phyloP scores from a whole-genome alignment of 2,329 filamentous ascomycete species.

The Colletotrichum echinochloae region DNA sequence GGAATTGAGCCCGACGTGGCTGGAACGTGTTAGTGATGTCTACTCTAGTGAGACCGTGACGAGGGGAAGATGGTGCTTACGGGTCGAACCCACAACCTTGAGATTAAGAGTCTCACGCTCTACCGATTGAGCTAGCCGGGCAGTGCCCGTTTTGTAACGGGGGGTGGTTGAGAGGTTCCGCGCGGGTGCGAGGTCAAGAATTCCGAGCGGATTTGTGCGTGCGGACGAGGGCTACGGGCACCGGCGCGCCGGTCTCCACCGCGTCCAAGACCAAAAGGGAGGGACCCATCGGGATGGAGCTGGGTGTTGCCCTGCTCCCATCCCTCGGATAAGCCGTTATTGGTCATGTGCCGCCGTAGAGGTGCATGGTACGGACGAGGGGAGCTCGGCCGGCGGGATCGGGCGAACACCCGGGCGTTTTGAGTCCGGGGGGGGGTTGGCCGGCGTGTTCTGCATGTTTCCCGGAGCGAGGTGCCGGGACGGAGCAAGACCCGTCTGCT shows the following conservation, averaged over 20 bases:
- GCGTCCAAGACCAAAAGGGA: slow-evolving; percentile 15
- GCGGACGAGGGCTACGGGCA: slow-evolving; percentile 24
- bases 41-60: rapidly evolving
- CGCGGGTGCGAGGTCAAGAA: neutral
- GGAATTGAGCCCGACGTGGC: slow-evolving; percentile 39
- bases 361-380: neutral
- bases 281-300: slow-evolving; percentile 21
- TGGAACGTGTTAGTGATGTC: slow-evolving; percentile 15
- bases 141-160: slow-evolving; percentile 40
- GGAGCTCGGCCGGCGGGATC: neutral
- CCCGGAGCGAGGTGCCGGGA: neutral
- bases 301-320: no score
- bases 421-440: no score
- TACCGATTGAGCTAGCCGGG: slow-evolving; percentile 77
- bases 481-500: neutral
- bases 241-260: slow-evolving; percentile 17
- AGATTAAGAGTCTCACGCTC: slow-evolving; percentile 79
- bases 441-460: neutral
- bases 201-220: slow-evolving; percentile 11
- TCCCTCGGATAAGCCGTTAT: neutral
- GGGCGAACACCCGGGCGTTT: neutral
- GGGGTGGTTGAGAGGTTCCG: neutral
- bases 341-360: neutral
- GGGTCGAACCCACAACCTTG: slow-evolving; percentile 67
- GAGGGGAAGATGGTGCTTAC: neutral